Conservation (phyloP, 2,329 filamentous ascomycete species). For the Bipolaris oryzae region DNA sequence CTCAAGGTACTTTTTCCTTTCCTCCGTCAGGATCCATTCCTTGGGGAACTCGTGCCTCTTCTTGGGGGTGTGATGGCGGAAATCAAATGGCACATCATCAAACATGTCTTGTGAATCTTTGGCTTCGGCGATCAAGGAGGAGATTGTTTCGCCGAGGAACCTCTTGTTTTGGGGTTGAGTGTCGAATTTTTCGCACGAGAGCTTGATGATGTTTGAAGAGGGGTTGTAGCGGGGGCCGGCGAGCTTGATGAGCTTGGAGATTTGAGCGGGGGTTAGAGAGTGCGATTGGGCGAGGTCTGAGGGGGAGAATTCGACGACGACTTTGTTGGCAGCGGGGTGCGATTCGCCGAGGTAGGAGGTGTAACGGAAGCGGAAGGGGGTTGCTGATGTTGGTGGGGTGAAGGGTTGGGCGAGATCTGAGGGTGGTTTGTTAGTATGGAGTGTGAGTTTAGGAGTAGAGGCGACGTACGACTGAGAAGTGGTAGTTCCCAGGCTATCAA, state of each 20-base stretch:
- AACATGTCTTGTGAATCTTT: slow-evolving; percentile 80
- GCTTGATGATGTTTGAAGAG: slow-evolving; percentile 77
- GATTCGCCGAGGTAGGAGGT: slow-evolving; percentile 94
- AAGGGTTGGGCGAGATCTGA: slow-evolving; percentile 85
- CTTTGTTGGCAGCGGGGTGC: slow-evolving; percentile 90
- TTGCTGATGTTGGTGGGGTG: slow-evolving; percentile 66
- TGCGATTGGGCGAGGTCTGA: slow-evolving; percentile 74
- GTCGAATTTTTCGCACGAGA: slow-evolving; percentile 87
- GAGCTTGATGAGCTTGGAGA: slow-evolving; percentile 84
- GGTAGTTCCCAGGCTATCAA: slow-evolving; percentile 96
- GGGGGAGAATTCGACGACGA: slow-evolving; percentile 87
- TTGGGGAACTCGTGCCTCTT: slow-evolving; percentile 74
- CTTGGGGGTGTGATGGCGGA: slow-evolving; percentile 79
- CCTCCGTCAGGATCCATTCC: slow-evolving; percentile 78
- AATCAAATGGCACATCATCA: slow-evolving; percentile 86
- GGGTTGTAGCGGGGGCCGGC: slow-evolving; percentile 88
- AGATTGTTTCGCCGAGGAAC: slow-evolving; percentile 81
- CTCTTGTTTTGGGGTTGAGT: slow-evolving; percentile 95
- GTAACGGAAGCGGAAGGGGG: slow-evolving; percentile 91
- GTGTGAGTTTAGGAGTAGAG: background rate
- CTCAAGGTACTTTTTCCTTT: slow-evolving; percentile 70
- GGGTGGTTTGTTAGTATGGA: background rate
- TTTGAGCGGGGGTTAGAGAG: slow-evolving; percentile 69
- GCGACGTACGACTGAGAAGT: slow-evolving; percentile 75
- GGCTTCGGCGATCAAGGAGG: slow-evolving; percentile 74